Percentiles rank a stretch among this genome's conserved stretches.
Evolutionary conservation across 345 rosid species (phyloP).

Genomic region (Tarenaya hassleriana): DNA sequence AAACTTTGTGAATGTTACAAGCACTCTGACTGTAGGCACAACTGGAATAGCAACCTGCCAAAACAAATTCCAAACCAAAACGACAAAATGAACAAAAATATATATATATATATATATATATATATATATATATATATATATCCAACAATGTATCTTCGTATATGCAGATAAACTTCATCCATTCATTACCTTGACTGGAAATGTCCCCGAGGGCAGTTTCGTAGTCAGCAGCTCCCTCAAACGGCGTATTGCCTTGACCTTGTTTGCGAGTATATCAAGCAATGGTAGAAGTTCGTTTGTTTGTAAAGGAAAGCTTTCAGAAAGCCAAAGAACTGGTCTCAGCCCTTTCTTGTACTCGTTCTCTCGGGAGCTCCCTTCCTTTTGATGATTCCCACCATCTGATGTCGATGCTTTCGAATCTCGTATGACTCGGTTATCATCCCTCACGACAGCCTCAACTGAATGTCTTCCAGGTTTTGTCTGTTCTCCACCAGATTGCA

Average conservation of each 20-base stretch:
- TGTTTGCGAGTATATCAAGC: slow-evolving; percentile 97
- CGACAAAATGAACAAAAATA: too few species aligned
- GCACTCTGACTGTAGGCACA: slow-evolving; percentile 90
- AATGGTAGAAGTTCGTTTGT: slow-evolving; percentile 94
- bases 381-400: slow-evolving; percentile 52
- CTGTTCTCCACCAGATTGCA: slow-evolving; percentile 32
- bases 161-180: too few species aligned
- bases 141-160: too few species aligned
- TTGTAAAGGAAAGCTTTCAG: slow-evolving; percentile 79
- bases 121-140: too few species aligned
- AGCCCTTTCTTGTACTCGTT: slow-evolving; percentile 94
- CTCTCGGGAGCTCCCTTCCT: slow-evolving; percentile 61
- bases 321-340: slow-evolving; percentile 96
- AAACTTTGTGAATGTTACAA: slow-evolving; percentile 87
- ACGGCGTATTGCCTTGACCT: slow-evolving; percentile 97
- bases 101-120: too few species aligned
- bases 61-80: neutral
- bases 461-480: slow-evolving; percentile 84
- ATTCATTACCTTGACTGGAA: slow-evolving; percentile 99
- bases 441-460: slow-evolving; percentile 59
- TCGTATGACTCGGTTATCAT: slow-evolving; percentile 53
- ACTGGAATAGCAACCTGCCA: slow-evolving; percentile 94
- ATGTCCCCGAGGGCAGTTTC: slow-evolving; percentile 88
- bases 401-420: slow-evolving; percentile 34
- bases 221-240: slow-evolving; percentile 92